These are phyloP conservation scores for Fomitopsis schrenkii DNA, from an alignment of 1,284 basidiomycete genomes.

Conservation along the genomic window DNA sequence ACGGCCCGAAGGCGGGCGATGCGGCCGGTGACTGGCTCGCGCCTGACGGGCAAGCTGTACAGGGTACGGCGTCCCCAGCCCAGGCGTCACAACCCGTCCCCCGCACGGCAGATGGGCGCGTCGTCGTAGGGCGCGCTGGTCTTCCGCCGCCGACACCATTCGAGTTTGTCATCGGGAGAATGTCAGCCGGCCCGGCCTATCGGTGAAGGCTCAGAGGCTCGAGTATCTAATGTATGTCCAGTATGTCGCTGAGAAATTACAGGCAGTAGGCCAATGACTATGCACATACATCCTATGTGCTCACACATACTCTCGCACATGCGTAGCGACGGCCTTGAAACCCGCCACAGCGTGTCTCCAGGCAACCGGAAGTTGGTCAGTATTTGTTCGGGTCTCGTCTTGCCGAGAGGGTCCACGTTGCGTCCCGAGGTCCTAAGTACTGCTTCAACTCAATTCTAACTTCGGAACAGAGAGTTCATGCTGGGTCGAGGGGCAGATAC, in stretches of 20 bases:
- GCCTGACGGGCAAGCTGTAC: not conserved
- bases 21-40: not conserved
- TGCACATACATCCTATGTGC: not conserved
- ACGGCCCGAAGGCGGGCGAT: not conserved
- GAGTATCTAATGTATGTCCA: not conserved
- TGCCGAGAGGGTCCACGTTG: too few species aligned
- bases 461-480: too few species aligned
- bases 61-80: not conserved
- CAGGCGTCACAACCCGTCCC: not conserved
- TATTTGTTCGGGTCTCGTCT: too few species aligned
- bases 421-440: too few species aligned
- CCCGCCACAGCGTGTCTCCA: too few species aligned
- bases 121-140: not conserved
- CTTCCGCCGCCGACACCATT: not conserved
- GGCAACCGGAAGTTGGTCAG: too few species aligned
- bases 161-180: not conserved
- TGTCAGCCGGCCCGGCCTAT: not conserved
- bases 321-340: too few species aligned
- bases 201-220: not conserved
- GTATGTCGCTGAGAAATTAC: not conserved
- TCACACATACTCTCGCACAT: not conserved
- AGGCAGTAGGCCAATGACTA: not conserved
- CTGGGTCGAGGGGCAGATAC: too few species aligned
- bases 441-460: too few species aligned
- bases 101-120: not conserved